Percentiles rank a stretch among this genome's conserved stretches.
These are phyloP conservation scores for Xylariaceae sp. DNA, from an alignment of 2,329 filamentous ascomycete genomes.

Conservation along the genomic window DNA sequence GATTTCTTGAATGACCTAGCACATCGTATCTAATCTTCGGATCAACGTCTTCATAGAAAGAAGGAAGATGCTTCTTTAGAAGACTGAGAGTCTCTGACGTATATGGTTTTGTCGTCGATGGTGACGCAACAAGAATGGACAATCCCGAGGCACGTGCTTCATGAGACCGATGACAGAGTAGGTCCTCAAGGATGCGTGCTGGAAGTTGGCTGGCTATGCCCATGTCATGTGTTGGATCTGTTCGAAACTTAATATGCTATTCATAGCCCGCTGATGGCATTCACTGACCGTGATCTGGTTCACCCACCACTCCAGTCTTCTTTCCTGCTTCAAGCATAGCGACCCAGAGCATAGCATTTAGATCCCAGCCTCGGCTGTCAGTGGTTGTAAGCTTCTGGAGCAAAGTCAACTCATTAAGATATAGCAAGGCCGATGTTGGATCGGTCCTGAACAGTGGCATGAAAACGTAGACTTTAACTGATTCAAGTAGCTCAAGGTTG, in stretches of 20 bases:
- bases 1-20: constrained; percentile 73
- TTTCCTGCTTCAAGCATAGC: constrained; percentile 75
- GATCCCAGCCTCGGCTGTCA: constrained; percentile 54
- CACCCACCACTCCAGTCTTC: constrained; percentile 72
- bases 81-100: constrained; percentile 66
- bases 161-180: constrained; percentile 63
- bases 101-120: constrained; percentile 76
- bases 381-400: constrained; percentile 55
- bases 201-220: constrained; percentile 46
- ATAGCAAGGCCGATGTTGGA: constrained; percentile 57
- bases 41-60: constrained; percentile 83
- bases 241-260: constrained; percentile 18
- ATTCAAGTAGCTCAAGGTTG: constrained; percentile 62
- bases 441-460: constrained; percentile 68
- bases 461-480: constrained; percentile 70
- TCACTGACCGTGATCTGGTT: constrained; percentile 58
- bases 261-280: constrained; percentile 18
- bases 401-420: constrained; percentile 65
- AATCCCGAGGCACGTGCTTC: constrained; percentile 80
- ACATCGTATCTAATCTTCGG: constrained; percentile 86
- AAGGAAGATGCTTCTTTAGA: constrained; percentile 69
- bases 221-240: constrained; percentile 34
- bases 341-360: constrained; percentile 66
- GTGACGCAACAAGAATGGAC: constrained; percentile 78
- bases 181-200: constrained; percentile 54